A percentile compares a stretch with the other conserved stretches of the same genome.
phyloP scores from a whole-genome alignment of 2,329 filamentous ascomycete genomes.

The Colletotrichum shisoi region DNA sequence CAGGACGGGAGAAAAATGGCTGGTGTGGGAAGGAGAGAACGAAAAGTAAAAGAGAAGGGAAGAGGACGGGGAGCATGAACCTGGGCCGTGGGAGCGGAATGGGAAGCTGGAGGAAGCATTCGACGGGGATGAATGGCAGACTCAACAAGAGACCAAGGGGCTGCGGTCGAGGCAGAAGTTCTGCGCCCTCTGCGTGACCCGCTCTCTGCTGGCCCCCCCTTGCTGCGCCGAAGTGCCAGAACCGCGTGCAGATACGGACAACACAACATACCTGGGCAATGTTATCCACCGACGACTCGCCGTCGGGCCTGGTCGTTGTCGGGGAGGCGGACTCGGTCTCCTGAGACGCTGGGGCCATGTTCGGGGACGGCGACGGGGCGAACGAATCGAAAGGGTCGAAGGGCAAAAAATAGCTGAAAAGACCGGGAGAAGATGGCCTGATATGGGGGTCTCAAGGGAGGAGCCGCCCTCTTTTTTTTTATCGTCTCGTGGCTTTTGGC shows the following conservation, averaged over 20 bases:
- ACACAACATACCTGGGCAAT: conserved; percentile 38
- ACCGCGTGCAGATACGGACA: conserved; percentile 26
- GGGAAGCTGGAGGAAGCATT: background rate
- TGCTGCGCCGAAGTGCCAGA: conserved; percentile 21
- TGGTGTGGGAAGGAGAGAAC: background rate
- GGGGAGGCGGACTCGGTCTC: conserved; percentile 37
- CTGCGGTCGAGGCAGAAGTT: conserved; percentile 22
- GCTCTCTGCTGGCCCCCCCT: conserved; percentile 14
- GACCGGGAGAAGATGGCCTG: conserved; percentile 33
- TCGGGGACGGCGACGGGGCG: conserved; percentile 30
- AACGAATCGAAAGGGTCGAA: conserved; percentile 27
- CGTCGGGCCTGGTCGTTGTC: conserved; percentile 35
- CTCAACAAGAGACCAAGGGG: background rate
- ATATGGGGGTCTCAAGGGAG: conserved; percentile 35
- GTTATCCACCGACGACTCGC: conserved; percentile 37
- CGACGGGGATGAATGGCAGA: conserved; percentile 2
- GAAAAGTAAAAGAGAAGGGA: no score
- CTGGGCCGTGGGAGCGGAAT: conserved; percentile 14
- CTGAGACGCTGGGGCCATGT: conserved; percentile 37
- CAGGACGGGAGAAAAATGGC: background rate
- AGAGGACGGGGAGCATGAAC: conserved; percentile 3
- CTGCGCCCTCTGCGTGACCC: conserved; percentile 20
- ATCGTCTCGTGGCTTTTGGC: conserved; percentile 12
- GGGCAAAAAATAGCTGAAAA: conserved; percentile 8
- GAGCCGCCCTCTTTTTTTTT: conserved; percentile 37